Percentiles rank a stretch among this genome's conserved stretches.
Evolutionary conservation across 2,329 filamentous ascomycete species (phyloP).

Genomic region (Xylariomycetidae sp.): DNA sequence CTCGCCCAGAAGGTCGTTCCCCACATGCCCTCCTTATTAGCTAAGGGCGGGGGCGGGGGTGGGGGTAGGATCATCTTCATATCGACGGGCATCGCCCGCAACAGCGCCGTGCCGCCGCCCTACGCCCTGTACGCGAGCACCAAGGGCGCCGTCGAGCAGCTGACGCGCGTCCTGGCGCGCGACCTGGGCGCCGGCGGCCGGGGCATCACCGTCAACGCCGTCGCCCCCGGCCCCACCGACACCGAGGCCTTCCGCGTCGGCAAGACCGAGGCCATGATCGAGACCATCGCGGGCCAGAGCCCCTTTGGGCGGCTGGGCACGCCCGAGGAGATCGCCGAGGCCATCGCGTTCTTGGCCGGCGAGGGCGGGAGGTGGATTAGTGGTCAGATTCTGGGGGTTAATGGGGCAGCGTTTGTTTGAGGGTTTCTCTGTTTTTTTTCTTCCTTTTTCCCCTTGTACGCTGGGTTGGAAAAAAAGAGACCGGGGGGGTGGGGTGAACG

Average conservation of each 20-base stretch:
- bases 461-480: no score
- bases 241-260: slow-evolving; percentile 52
- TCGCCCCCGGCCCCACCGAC: slow-evolving; percentile 49
- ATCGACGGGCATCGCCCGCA: slow-evolving; percentile 31
- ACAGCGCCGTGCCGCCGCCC: slow-evolving; percentile 33
- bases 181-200: slow-evolving; percentile 35
- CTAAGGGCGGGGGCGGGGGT: slow-evolving; percentile 29
- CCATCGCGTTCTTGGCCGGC: slow-evolving; percentile 36
- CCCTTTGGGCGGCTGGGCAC: slow-evolving; percentile 42
- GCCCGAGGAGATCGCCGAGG: slow-evolving; percentile 45
- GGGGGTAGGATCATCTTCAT: slow-evolving; percentile 32
- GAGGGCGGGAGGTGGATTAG: slow-evolving; percentile 10
- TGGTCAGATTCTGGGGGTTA: slow-evolving; percentile 12
- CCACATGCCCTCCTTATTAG: slow-evolving; percentile 21
- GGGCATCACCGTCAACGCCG: slow-evolving; percentile 46
- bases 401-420: slow-evolving; percentile 11
- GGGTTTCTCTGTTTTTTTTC: no score
- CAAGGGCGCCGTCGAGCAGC: slow-evolving; percentile 56
- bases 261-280: slow-evolving; percentile 42
- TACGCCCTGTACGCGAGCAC: slow-evolving; percentile 49
- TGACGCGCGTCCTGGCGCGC: slow-evolving; percentile 49
- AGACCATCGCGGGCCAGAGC: slow-evolving; percentile 33
- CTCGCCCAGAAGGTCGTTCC: background rate
- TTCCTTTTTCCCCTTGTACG: no score
- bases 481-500: no score